Evolutionary conservation across 2,329 filamentous ascomycete genomes (phyloP).

Genomic region (Phialocephala subalpina): DNA sequence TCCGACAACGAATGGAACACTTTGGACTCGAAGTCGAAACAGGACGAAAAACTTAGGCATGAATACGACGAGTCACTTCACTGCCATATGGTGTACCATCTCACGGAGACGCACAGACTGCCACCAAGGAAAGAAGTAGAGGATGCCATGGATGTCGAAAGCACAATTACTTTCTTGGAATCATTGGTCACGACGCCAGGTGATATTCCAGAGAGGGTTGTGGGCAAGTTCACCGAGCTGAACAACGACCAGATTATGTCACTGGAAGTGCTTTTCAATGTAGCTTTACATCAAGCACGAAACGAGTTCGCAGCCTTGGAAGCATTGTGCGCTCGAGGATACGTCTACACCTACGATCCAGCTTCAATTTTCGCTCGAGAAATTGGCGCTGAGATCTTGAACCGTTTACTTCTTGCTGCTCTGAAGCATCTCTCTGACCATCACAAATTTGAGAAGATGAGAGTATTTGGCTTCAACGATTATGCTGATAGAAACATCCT

Average conservation of each 20-base stretch:
- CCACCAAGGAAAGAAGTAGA: constrained; percentile 26
- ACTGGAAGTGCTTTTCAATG: constrained; percentile 38
- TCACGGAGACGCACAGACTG: constrained; percentile 23
- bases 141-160: constrained; percentile 10
- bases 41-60: constrained; percentile 24
- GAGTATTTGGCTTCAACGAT: constrained; percentile 38
- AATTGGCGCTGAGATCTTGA: constrained; percentile 33
- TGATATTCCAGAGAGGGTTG: constrained; percentile 13
- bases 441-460: constrained; percentile 34
- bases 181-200: constrained; percentile 4
- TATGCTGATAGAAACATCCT: constrained; percentile 32
- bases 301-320: constrained; percentile 41
- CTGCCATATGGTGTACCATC: constrained; percentile 35
- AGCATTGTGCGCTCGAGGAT: constrained; percentile 36
- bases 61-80: constrained; percentile 35
- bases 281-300: constrained; percentile 33
- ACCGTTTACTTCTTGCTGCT: constrained; percentile 34
- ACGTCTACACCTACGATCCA: constrained; percentile 41
- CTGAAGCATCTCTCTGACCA: constrained; percentile 31
- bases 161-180: constrained; percentile 29
- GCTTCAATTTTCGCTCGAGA: constrained; percentile 38
- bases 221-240: constrained; percentile 25
- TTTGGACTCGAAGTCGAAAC: constrained; percentile 29
- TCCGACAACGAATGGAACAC: constrained; percentile 23
- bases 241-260: constrained; percentile 28